phyloP scores from a whole-genome alignment of 306 rosid genomes.

The Styphnolobium japonicum region DNA sequence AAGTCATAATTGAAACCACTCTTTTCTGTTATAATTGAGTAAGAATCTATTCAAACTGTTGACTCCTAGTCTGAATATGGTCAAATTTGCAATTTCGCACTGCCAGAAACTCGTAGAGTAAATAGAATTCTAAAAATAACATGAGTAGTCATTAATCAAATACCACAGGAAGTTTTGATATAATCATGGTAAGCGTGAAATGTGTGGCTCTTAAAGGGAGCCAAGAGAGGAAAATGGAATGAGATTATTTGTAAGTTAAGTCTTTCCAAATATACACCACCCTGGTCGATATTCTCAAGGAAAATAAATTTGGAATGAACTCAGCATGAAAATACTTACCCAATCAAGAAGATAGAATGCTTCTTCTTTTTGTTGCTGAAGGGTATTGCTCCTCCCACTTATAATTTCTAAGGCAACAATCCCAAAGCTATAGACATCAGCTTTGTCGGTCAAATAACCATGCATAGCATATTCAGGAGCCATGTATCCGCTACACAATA shows the following conservation, averaged over 20 bases:
- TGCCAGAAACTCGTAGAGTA: background rate
- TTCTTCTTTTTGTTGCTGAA: too few relatives aligned
- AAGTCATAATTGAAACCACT: too few relatives aligned
- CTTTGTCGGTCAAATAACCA: too few relatives aligned
- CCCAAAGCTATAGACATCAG: too few relatives aligned
- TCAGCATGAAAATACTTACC: conserved; percentile 2
- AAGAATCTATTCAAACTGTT: too few relatives aligned
- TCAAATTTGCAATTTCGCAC: background rate
- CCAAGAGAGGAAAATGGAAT: background rate
- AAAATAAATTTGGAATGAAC: background rate
- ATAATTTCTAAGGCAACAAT: too few relatives aligned
- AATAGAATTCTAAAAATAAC: background rate
- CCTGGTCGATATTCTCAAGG: background rate
- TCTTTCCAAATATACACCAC: background rate
- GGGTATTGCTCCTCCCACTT: too few relatives aligned
- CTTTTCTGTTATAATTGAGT: too few relatives aligned
- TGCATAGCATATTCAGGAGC: too few relatives aligned
- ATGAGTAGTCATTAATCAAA: background rate
- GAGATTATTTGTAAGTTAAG: background rate
- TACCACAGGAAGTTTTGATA: background rate
- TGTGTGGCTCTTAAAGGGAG: background rate
- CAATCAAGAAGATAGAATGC: too few relatives aligned
- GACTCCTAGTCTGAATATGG: background rate
- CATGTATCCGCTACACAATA: too few relatives aligned
- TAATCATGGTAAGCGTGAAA: too few relatives aligned